Conservation (phyloP, 805 yeast species). For the Babjeviella inositovora region DNA sequence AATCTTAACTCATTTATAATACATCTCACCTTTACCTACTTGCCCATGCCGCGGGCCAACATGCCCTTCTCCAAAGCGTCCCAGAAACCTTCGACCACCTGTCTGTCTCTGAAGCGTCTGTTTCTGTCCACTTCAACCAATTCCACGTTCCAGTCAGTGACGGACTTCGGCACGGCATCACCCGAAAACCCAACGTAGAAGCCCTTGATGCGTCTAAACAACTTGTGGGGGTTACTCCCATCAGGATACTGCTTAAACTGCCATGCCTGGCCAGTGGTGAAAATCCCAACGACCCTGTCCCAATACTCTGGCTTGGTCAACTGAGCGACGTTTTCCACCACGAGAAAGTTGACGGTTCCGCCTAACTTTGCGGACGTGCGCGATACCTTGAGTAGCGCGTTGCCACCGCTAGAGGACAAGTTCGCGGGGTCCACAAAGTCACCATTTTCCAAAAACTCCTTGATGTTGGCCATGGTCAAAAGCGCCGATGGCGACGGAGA, state of each 20-base stretch:
- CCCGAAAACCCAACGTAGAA: constrained; percentile 63
- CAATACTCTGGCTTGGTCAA: constrained; percentile 92
- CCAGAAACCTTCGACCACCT: constrained; percentile 80
- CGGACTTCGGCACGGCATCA: constrained; percentile 61
- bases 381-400: constrained; percentile 28
- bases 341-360: constrained; percentile 48
- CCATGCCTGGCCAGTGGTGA: constrained; percentile 97
- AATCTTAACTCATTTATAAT: too few relatives aligned
- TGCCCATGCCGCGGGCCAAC: constrained; percentile 42
- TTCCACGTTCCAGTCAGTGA: constrained; percentile 82
- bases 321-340: constrained; percentile 79
- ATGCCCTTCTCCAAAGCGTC: constrained; percentile 62
- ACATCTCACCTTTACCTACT: constrained; percentile 3
- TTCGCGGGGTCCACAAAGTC: constrained; percentile 39
- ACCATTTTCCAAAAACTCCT: constrained; percentile 61
- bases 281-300: constrained; percentile 91
- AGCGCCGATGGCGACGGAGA: constrained; percentile 73
- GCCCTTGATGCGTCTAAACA: constrained; percentile 78
- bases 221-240: constrained; percentile 61
- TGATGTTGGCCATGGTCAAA: constrained; percentile 46
- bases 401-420: constrained; percentile 12
- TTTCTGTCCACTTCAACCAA: constrained; percentile 65
- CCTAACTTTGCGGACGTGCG: constrained; percentile 44
- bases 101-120: constrained; percentile 77
- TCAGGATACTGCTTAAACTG: constrained; percentile 84